Base-by-base conservation (phyloP, 371 early-diverging fungal species). In the Saksenaea oblongispora region DNA sequence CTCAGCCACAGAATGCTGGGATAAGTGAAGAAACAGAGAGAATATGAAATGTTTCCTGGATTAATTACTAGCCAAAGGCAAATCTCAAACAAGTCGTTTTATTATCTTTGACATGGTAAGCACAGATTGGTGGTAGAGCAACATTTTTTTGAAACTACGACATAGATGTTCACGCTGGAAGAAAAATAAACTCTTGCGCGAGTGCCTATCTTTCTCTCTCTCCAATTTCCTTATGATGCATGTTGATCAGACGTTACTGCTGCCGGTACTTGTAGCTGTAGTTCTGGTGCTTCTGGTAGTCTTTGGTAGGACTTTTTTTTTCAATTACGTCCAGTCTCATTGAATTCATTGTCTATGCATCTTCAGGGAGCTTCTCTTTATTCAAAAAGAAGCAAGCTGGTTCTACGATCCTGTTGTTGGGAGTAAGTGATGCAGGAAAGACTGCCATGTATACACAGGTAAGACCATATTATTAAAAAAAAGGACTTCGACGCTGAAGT, bases 381-480 rank as follows among this genome's bases (percentile, higher is more conserved):
- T 61, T 65, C 15, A 72, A 74, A 24, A 75, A 73, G 27, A 67
- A 76, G 42, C 73, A 70, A 65, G 61, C 44, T 10, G 73, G 64
- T 44, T 73, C 74, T 34, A 76, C 81, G 2, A 67, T 87, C 51
- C 59, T 89, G 58, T 51, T 90, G 34, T 61, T 86, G 10, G 91
- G 91, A 2, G 69, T 78, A n/a, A 73, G 73, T 13, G 84, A 83
- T 72, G 76, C 87, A 31, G 91, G 91, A 15, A 90, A 90, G 62
- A 89, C 89, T 11, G 73, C 84, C 15, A 64, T 89, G 54, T 87
- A 74, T 69, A 76, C 74, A 39, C 61, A 67, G 67, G 87, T 86
- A 73, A 62, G 44, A 27, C 0, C 24, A 14, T 14, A 24, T 56
- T 56, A 28, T 24, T 42, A n/a, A 0, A 36, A n/a, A 22, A 18